These are phyloP conservation scores for Platanthera zijinensis DNA, from an alignment of 106 monocot species.

Conservation along the genomic window DNA sequence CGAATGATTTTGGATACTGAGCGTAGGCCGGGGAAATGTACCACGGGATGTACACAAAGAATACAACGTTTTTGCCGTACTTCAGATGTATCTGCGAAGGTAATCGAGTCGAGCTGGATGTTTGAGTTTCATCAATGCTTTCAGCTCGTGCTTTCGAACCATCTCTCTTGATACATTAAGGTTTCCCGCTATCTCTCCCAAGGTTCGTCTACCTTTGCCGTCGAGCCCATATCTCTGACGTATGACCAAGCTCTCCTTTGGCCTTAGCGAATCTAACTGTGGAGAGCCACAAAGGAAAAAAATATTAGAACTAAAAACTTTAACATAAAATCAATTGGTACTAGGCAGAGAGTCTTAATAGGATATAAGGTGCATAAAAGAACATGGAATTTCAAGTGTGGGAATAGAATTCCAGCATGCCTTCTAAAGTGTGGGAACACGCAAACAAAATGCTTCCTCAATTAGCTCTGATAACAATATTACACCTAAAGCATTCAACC, in stretches of 20 bases:
- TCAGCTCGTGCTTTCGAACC: slow-evolving; percentile 84
- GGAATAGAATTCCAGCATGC: too few relatives aligned
- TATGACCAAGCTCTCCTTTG: slow-evolving; percentile 92
- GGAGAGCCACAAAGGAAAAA: neutral
- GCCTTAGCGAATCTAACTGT: slow-evolving; percentile 91
- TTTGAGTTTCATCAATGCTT: slow-evolving; percentile 94
- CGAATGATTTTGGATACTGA: too few relatives aligned
- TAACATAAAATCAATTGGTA: slow-evolving; percentile 94
- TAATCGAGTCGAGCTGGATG: slow-evolving; percentile 85
- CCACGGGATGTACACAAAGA: too few relatives aligned
- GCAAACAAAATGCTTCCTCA: too few relatives aligned
- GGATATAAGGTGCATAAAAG: too few relatives aligned
- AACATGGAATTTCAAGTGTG: too few relatives aligned
- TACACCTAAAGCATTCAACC: too few relatives aligned
- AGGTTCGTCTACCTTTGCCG: slow-evolving; percentile 72
- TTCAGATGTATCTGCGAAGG: slow-evolving; percentile 51
- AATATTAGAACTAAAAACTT: neutral
- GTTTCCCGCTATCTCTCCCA: slow-evolving; percentile 92
- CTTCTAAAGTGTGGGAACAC: too few relatives aligned
- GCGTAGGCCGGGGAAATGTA: too few relatives aligned
- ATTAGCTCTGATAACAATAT: too few relatives aligned
- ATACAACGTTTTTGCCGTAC: too few relatives aligned
- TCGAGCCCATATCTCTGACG: slow-evolving; percentile 89
- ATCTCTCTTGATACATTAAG: slow-evolving; percentile 88
- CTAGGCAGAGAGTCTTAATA: slow-evolving; percentile 35